These are phyloP conservation scores for Cryphonectria carpinicola DNA, from an alignment of 2,329 filamentous ascomycete genomes.

Conservation along the genomic window DNA sequence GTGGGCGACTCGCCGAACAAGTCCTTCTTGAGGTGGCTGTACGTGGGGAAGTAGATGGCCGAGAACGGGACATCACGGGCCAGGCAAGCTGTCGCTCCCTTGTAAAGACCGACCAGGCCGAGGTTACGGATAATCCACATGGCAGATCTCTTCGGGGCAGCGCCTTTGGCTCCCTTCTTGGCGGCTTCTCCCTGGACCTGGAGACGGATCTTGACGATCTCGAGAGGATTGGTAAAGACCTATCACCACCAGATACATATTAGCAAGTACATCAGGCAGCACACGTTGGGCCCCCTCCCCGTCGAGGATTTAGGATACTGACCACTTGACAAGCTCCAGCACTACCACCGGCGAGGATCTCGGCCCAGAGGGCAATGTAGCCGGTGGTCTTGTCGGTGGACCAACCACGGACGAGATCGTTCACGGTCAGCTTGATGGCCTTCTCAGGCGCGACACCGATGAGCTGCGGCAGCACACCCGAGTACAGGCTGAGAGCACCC, in stretches of 20 bases:
- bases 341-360: constrained; percentile 84
- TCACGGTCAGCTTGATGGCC: constrained; percentile 98
- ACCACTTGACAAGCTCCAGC: constrained; percentile 97
- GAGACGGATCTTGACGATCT: constrained; percentile 98
- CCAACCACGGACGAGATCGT: constrained; percentile 82
- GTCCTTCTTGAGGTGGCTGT: constrained; percentile 92
- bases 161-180: constrained; percentile 69
- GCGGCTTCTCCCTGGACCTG: constrained; percentile 96
- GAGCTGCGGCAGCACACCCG: constrained; percentile 90
- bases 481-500: constrained; percentile 87
- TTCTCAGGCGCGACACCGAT: constrained; percentile 99
- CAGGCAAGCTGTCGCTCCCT: constrained; percentile 91
- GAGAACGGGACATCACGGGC: constrained; percentile 97
- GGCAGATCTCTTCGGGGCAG: constrained; percentile 81
- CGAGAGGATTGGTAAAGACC: constrained; percentile 96
- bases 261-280: constrained; percentile 9
- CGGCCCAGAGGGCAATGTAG: constrained; percentile 70
- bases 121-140: constrained; percentile 98
- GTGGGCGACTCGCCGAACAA: constrained; percentile 86
- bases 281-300: not conserved
- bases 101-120: constrained; percentile 92
- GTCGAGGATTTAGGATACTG: constrained; percentile 48
- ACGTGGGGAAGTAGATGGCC: constrained; percentile 97
- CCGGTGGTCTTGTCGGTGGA: constrained; percentile 76
- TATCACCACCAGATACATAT: constrained; percentile 39